Evolutionary conservation across 106 monocot genomes (phyloP).

Genomic region (Phalaenopsis aphrodite): DNA sequence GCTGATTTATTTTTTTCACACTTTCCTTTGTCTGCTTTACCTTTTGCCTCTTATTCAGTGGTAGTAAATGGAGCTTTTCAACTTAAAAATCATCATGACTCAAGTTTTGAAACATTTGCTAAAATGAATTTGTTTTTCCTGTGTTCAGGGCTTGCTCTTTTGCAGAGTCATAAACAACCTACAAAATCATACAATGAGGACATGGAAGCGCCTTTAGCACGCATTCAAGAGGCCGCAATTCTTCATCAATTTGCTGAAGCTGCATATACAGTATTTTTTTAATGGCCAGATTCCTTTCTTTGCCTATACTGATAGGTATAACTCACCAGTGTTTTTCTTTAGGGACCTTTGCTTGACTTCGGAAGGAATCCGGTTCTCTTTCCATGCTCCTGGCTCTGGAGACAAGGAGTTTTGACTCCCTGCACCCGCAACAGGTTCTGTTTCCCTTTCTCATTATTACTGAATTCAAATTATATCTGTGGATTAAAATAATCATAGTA

Average conservation of each 20-base stretch:
- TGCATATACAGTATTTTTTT: constrained; percentile 71
- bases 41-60: neutral
- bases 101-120: neutral
- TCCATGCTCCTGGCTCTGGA: constrained; percentile 85
- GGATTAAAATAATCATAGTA: no score
- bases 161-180: constrained; percentile 50
- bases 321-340: constrained; percentile 15
- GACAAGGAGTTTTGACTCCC: constrained; percentile 92
- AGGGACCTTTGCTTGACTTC: constrained; percentile 95
- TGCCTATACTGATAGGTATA: neutral
- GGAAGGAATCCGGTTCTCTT: constrained; percentile 90
- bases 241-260: constrained; percentile 96
- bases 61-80: neutral
- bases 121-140: neutral
- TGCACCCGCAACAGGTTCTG: constrained; percentile 77
- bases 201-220: constrained; percentile 45
- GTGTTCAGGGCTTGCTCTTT: constrained; percentile 72
- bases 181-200: constrained; percentile 28
- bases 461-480: neutral
- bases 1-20: neutral
- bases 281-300: neutral
- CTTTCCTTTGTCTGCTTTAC: neutral
- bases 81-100: neutral
- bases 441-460: neutral
- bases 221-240: constrained; percentile 55